These are phyloP conservation scores for Erigeron canadensis DNA, from an alignment of 129 eudicot species.

Conservation along the genomic window DNA sequence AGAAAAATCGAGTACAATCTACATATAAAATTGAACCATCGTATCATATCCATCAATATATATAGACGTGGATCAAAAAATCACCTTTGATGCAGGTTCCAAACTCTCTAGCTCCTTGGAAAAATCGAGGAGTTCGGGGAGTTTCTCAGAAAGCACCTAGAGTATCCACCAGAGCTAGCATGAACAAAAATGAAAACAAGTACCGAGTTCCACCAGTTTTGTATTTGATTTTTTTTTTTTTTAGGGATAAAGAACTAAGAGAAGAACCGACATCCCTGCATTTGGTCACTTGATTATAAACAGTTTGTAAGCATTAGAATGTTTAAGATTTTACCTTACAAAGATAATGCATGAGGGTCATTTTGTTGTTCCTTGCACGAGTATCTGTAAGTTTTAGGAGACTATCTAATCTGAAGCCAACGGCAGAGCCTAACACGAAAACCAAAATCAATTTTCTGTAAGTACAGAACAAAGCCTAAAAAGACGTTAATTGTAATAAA, in stretches of 20 bases:
- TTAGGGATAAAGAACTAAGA: no score
- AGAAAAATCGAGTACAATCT: slow-evolving; percentile 8
- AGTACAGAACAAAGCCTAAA: slow-evolving; percentile 7
- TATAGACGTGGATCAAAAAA: slow-evolving; percentile 7
- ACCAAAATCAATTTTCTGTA: slow-evolving; percentile 15
- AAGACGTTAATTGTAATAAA: not conserved
- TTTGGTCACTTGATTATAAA: slow-evolving; percentile 8
- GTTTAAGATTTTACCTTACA: slow-evolving; percentile 61
- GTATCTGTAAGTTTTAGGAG: slow-evolving; percentile 97
- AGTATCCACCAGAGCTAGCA: slow-evolving; percentile 31
- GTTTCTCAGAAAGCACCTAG: slow-evolving; percentile 80
- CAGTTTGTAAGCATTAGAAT: not conserved
- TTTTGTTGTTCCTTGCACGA: slow-evolving; percentile 71
- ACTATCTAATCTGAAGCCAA: slow-evolving; percentile 92
- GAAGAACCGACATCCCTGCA: no score
- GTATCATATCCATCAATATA: not conserved
- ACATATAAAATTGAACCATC: not conserved
- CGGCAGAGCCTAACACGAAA: slow-evolving; percentile 74
- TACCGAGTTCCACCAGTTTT: slow-evolving; percentile 2
- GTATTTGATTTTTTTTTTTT: not conserved
- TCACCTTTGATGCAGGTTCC: slow-evolving; percentile 87
- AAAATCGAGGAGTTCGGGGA: slow-evolving; percentile 88
- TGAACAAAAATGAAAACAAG: slow-evolving; percentile 35
- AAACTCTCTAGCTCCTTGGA: slow-evolving; percentile 74
- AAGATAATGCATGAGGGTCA: slow-evolving; percentile 97